Evolutionary conservation across 371 early-diverging fungal genomes (phyloP).

Genomic region (Apophysomyces elegans): DNA sequence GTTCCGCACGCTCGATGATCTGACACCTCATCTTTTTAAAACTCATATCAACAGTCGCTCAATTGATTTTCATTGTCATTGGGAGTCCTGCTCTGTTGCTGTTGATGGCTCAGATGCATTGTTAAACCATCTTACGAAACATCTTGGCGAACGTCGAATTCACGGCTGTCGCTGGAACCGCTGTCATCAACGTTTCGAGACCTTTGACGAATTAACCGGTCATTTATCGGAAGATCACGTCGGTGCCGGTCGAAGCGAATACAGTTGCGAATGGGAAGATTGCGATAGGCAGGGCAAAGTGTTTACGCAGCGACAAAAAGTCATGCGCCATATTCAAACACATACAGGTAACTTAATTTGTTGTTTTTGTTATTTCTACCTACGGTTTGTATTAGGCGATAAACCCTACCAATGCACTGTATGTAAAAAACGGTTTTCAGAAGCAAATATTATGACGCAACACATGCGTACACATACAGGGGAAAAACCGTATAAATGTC

Average conservation of each 20-base stretch:
- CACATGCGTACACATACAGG: slow-evolving; percentile 87
- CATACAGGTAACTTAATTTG: slow-evolving; percentile 54
- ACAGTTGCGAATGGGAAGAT: slow-evolving; percentile 80
- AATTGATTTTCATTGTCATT: slow-evolving; percentile 65
- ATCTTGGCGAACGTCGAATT: slow-evolving; percentile 41
- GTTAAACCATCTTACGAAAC: slow-evolving; percentile 69
- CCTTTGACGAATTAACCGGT: slow-evolving; percentile 68
- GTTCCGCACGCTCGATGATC: slow-evolving; percentile 73
- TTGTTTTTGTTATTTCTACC: slow-evolving; percentile 21
- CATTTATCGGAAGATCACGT: slow-evolving; percentile 82
- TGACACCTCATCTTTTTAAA: slow-evolving; percentile 82
- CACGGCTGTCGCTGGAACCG: slow-evolving; percentile 68
- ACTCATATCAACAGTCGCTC: slow-evolving; percentile 70
- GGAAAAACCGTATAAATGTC: slow-evolving; percentile 85
- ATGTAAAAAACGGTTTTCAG: slow-evolving; percentile 85
- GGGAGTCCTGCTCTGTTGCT: slow-evolving; percentile 74
- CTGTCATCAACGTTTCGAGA: slow-evolving; percentile 57
- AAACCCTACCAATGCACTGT: slow-evolving; percentile 82
- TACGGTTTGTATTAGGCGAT: slow-evolving; percentile 54
- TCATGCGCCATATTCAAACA: slow-evolving; percentile 86
- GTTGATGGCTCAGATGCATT: slow-evolving; percentile 62
- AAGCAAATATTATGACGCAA: slow-evolving; percentile 80
- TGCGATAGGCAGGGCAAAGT: slow-evolving; percentile 73
- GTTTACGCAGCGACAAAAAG: slow-evolving; percentile 80
- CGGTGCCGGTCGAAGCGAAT: slow-evolving; percentile 70